Percentiles rank a stretch among this genome's conserved stretches.
Evolutionary conservation across 2,329 filamentous ascomycete species (phyloP).

Genomic region (Diaporthe longicolla): DNA sequence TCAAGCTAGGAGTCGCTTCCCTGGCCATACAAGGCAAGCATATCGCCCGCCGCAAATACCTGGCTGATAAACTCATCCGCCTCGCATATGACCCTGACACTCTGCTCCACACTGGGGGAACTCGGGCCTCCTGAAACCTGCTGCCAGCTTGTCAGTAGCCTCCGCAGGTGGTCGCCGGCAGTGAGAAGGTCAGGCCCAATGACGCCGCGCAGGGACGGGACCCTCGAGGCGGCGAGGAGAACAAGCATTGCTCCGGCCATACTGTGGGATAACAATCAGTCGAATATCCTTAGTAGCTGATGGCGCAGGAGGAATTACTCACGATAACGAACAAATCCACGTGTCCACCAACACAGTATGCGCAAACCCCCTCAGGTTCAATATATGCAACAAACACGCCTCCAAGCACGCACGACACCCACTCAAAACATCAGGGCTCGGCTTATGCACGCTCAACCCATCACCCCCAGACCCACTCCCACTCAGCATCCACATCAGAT

Average conservation of each 20-base stretch:
- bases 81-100: conserved; percentile 60
- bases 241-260: conserved; percentile 66
- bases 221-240: conserved; percentile 59
- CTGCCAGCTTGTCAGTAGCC: conserved; percentile 60
- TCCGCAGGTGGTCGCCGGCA: conserved; percentile 58
- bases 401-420: conserved; percentile 62
- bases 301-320: conserved; percentile 44
- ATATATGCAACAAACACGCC: conserved; percentile 63
- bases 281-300: neutral
- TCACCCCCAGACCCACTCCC: conserved; percentile 50
- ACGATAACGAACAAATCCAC: conserved; percentile 69
- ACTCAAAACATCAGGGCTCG: conserved; percentile 53
- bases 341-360: conserved; percentile 68
- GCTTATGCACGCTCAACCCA: conserved; percentile 43
- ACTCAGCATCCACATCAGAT: conserved; percentile 64
- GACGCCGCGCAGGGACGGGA: conserved; percentile 54
- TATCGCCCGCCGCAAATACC: conserved; percentile 47
- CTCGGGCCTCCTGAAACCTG: conserved; percentile 53
- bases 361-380: conserved; percentile 61
- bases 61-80: conserved; percentile 59
- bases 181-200: conserved; percentile 56
- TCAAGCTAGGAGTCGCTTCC: neutral
- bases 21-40: conserved; percentile 34
- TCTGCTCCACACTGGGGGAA: conserved; percentile 63
- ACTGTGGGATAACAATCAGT: conserved; percentile 46